Base-by-base conservation (phyloP, 2,329 filamentous ascomycete genomes). In the Microcyclospora tardicrescens region DNA sequence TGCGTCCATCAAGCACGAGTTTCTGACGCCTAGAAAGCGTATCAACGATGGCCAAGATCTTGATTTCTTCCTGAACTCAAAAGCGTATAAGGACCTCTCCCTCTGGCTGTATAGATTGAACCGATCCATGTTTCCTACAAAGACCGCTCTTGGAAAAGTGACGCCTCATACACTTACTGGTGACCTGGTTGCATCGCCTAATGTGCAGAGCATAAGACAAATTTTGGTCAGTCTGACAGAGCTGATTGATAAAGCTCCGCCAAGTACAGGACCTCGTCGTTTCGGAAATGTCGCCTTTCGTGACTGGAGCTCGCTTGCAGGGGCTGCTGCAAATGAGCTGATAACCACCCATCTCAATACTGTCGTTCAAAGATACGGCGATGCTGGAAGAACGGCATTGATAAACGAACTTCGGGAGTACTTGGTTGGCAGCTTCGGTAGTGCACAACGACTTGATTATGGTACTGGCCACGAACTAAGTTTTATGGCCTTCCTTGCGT, bases 401-500 rank as follows among this genome's bases (percentile, higher is more conserved):
- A 34, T 41, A 28, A 41, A 72, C 35, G 89, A 96, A 61, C 64
- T 95, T 8, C 71, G 68, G 41, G 71, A 75, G 32, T 98, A 98
- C 58, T 72, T 98, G 1, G 60, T 93, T 3, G 87, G 86, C 11
- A 75, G 75, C 4, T 95, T 94, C 61, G 91, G 91, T 3, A 96
- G 86, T 55, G 62, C 84, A 0, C 85, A 95, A 53, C 70, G 91
- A 38, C 68, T 98, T 16, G 91, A 98, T 62, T 98, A 95, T 56
- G 91, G 91, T 2, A 96, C 91, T 0, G 91, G 91, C 0, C 91
- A 98, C 59, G 91, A 98, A 57, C 66, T 98, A 37, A 94, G 84
- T 61, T 98, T 98, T 53, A 61, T 96, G 6, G 89, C 91, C 1
- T 98, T 98, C 46, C 59, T 98, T 5, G 87, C 78, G 4, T 79